Percentiles rank a stretch among this genome's conserved stretches.
Conservation (phyloP, 2,329 filamentous ascomycete genomes). For the Fusarium ramigenum region DNA sequence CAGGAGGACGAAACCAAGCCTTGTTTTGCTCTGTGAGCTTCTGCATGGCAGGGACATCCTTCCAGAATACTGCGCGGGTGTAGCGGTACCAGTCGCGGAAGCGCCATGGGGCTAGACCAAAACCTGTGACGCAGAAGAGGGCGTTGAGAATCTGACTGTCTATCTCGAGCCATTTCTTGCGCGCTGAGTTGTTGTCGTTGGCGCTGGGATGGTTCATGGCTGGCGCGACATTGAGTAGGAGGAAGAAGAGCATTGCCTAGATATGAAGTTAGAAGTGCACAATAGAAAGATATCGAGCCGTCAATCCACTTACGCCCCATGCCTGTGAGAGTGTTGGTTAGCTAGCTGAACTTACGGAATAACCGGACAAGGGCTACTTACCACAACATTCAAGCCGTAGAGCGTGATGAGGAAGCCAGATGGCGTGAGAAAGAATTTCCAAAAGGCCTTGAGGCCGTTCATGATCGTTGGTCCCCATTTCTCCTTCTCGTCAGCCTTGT, state of each 20-base stretch:
- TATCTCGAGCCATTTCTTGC: conserved; percentile 83
- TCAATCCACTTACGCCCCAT: background rate
- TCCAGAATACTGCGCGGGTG: background rate
- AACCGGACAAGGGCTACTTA: background rate
- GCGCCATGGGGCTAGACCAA: conserved; percentile 84
- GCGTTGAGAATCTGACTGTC: conserved; percentile 82
- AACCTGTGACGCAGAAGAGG: conserved; percentile 86
- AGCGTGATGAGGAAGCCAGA: conserved; percentile 1
- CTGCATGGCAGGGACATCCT: background rate
- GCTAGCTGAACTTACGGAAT: background rate
- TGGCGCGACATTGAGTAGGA: background rate
- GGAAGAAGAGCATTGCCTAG: conserved; percentile 3
- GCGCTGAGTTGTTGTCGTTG: conserved; percentile 76
- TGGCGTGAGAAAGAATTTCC: conserved; percentile 53
- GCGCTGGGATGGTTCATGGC: background rate
- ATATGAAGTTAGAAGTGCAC: background rate
- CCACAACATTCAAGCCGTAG: background rate
- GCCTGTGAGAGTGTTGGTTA: background rate
- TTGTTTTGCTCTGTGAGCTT: background rate
- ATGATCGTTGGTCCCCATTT: background rate
- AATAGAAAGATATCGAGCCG: background rate
- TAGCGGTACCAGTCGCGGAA: conserved; percentile 63
- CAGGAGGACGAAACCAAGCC: background rate
- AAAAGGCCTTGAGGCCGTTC: background rate
- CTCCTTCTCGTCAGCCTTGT: background rate